Conservation (phyloP, 495 filamentous ascomycete species). For the Xylaria intraflava region DNA sequence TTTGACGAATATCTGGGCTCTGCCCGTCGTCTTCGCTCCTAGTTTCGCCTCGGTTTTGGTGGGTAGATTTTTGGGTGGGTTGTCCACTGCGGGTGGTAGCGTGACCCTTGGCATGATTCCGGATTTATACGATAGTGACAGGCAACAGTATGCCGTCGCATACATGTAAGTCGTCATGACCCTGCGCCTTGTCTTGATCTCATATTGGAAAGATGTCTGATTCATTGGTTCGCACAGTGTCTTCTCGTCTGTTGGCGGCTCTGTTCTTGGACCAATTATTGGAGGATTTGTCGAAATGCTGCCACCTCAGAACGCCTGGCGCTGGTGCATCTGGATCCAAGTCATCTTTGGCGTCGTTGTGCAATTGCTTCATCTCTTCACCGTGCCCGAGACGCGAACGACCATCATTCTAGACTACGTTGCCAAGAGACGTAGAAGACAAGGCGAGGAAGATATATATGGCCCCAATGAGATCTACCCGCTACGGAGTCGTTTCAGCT, state of each 20-base stretch:
- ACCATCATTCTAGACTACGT: constrained; percentile 61
- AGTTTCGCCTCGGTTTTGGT: constrained; percentile 63
- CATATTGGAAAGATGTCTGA: not conserved
- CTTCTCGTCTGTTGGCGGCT: constrained; percentile 69
- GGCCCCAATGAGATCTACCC: constrained; percentile 55
- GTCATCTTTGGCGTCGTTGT: constrained; percentile 64
- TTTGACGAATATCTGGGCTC: constrained; percentile 68
- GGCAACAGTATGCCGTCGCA: constrained; percentile 67
- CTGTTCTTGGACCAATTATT: constrained; percentile 69
- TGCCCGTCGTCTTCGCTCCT: constrained; percentile 63
- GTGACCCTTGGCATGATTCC: constrained; percentile 80
- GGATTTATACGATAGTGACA: constrained; percentile 68
- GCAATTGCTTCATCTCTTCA: constrained; percentile 58
- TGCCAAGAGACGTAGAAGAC: constrained; percentile 55
- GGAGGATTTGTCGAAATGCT: constrained; percentile 70
- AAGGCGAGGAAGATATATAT: constrained; percentile 49
- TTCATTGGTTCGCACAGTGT: constrained; percentile 39
- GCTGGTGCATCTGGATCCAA: constrained; percentile 77
- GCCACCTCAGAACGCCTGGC: constrained; percentile 44
- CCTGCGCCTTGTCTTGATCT: not conserved
- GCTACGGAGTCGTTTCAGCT: constrained; percentile 44
- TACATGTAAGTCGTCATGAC: constrained; percentile 34
- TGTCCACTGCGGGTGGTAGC: constrained; percentile 69
- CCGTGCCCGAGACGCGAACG: constrained; percentile 62
- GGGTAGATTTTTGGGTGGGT: constrained; percentile 59